Conservation (phyloP, 192 early-diverging fungal genomes). For the Lobosporangium transversale region DNA sequence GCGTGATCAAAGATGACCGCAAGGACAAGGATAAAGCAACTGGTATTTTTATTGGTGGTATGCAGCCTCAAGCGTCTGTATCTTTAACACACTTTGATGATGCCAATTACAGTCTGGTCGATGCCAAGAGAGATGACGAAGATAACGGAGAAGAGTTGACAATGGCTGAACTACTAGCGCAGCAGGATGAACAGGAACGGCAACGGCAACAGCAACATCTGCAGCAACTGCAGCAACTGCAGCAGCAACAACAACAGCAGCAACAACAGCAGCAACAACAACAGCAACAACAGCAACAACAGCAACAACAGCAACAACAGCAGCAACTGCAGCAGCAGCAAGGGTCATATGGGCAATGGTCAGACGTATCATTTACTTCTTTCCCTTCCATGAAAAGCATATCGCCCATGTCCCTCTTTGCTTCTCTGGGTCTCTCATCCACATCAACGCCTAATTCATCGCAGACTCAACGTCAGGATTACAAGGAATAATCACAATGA, state of each 20-base stretch:
- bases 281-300: slow-evolving; percentile 1
- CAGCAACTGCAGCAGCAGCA: not conserved
- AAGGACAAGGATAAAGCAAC: slow-evolving; percentile 3
- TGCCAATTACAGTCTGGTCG: not conserved
- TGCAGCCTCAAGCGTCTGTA: not conserved
- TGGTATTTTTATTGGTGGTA: not conserved
- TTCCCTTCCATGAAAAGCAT: not conserved
- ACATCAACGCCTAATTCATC: not conserved
- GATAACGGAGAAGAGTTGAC: slow-evolving; percentile 29
- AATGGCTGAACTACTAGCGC: slow-evolving; percentile 25
- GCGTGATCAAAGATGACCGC: slow-evolving; percentile 3
- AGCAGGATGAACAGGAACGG: slow-evolving; percentile 9
- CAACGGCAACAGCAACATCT: not conserved
- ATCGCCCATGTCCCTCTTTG: not conserved
- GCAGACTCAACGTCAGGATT: no score
- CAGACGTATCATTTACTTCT: not conserved
- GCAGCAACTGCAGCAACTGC: not conserved
- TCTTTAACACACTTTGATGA: not conserved
- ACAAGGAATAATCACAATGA: no score
- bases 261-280: not conserved
- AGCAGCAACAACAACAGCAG: not conserved
- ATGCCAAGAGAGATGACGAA: not conserved
- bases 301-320: not conserved
- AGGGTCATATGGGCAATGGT: not conserved
- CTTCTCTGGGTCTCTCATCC: not conserved